Base-by-base conservation (phyloP, 2,329 filamentous ascomycete genomes). In the Beauveria sp. region DNA sequence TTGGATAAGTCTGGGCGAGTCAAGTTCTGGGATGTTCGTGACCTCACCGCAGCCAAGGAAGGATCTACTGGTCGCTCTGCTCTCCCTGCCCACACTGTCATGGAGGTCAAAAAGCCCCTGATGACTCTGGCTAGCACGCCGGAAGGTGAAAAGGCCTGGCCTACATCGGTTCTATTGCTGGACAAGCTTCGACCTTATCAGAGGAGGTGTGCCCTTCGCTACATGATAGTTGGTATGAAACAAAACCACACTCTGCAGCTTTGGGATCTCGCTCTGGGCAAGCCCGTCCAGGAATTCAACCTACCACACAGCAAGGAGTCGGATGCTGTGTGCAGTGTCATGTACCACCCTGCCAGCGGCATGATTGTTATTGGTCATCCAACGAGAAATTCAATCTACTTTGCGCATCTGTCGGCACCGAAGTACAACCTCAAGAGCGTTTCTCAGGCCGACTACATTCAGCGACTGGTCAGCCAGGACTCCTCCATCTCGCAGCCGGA, bases 191-290 rank as follows among this genome's bases (percentile, higher is more conserved):
- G 93, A 65, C 92, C 95, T 51, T 97, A 96, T 75, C 85, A 88
- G 77, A 96, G 95, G 77, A 88, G 90, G 63, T 89, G 90, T 70
- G 93, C 96, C 53, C 81, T 97, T 65, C 87, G 95, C 64, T 99
- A 99, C 78, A 88, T 99, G 79, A 88, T 99, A 72, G 91, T 99
- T 65, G 95, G 95, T 69, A 91, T 98, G 85, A 97, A 98, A 79
- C 95, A 99, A 75, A 99, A 99, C 75, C 95, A 99, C 77, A 96
- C 93, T 61, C 85, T 99, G 64, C 96, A 99, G 79, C 85, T 99
- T 50, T 99, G 95, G 96, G 95, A 99, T 79, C 86, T 99, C 70
- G 92, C 90, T 47, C 86, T 99, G 40, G 90, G 89, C 67, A 97
- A 97, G 77, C 91, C 93, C 34, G 95, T 99, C 43, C 93, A 99